Base-by-base conservation (phyloP, 345 rosid genomes). In the Rhizophora apiculata region DNA sequence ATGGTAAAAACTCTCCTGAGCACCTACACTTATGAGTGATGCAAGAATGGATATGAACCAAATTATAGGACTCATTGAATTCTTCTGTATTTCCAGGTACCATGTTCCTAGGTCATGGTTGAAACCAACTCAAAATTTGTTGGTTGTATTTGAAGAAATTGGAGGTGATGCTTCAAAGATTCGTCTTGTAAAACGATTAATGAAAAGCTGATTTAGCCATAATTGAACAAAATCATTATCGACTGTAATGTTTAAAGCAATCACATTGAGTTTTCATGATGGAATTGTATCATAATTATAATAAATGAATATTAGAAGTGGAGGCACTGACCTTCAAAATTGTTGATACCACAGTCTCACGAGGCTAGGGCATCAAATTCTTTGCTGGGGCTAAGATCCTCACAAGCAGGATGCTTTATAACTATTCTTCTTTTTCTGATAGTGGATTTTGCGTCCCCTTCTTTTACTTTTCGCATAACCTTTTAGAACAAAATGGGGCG, bases 61-160 rank as follows among this genome's bases (percentile, higher is more conserved):
- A 43, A 43, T 43, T 43, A 43, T 43, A 43, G 4, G 18, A 18
- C 49, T 13, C 4, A 3, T 6, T 60, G 37, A 60, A 60, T 19
- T 60, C 6, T 30, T 6, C 19, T 29, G 20, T 2, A 2, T 37
- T 71, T 66, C 6, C 62, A 71, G 76, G 80, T 76, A 76, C 46
- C 80, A 76, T 62, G 60, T 76, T 55, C 76, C 80, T 13, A 56
- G 76, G 57, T 67, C 72, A 18, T 71, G 75, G 80, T 26, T 76
- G 48, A 76, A 61, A 64, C 72, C 75, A 34, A 61, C 55, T 13
- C 37, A 20, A 52, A 76, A 76, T 34, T 57, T 68, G 32, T 24
- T 76, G 69, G 76, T 76, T 22, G 55, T 71, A 11, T 71, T 71
- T 67, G 76, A 71, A 68, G 76, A 71, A 26, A 62, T 62, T 56